phyloP scores from a whole-genome alignment of 2,329 filamentous ascomycete genomes.

The Xylariaceae sp. region DNA sequence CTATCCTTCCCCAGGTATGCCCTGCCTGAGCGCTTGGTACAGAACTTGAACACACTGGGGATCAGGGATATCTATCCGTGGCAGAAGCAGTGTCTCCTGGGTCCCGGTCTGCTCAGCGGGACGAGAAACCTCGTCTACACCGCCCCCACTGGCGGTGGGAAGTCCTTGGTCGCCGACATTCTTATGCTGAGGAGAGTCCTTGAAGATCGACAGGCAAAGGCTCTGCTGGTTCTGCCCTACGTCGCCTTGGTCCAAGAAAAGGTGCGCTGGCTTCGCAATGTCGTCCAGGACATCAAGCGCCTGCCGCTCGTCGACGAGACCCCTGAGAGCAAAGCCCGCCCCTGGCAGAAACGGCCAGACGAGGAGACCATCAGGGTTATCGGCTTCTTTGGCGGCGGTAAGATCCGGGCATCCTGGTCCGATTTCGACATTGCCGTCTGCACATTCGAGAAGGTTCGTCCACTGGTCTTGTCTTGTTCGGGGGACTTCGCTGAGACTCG shows the following conservation, averaged over 20 bases:
- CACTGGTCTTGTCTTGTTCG: conserved; percentile 1
- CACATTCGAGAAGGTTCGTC: conserved; percentile 64
- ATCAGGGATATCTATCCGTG: conserved; percentile 70
- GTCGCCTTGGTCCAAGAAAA: conserved; percentile 77
- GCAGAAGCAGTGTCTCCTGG: conserved; percentile 68
- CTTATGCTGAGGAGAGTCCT: conserved; percentile 66
- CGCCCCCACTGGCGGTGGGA: conserved; percentile 70
- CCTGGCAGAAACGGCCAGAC: conserved; percentile 48
- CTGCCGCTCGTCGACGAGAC: conserved; percentile 25
- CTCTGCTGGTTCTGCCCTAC: conserved; percentile 66
- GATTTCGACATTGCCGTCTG: conserved; percentile 74
- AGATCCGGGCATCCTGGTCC: conserved; percentile 57
- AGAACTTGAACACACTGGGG: conserved; percentile 59
- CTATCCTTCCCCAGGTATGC: conserved; percentile 57
- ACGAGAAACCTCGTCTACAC: conserved; percentile 69
- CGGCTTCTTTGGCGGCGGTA: conserved; percentile 69
- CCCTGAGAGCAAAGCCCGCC: conserved; percentile 27
- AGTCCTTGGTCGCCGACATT: conserved; percentile 66
- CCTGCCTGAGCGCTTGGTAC: conserved; percentile 51
- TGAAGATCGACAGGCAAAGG: conserved; percentile 56
- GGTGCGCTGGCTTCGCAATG: conserved; percentile 61
- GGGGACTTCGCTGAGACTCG: conserved; percentile 10
- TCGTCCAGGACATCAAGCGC: conserved; percentile 52
- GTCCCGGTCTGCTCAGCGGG: conserved; percentile 57
- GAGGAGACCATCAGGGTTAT: conserved; percentile 57